phyloP scores from a whole-genome alignment of 352 stramenopile genomes.

The Phytophthora agathidicida region DNA sequence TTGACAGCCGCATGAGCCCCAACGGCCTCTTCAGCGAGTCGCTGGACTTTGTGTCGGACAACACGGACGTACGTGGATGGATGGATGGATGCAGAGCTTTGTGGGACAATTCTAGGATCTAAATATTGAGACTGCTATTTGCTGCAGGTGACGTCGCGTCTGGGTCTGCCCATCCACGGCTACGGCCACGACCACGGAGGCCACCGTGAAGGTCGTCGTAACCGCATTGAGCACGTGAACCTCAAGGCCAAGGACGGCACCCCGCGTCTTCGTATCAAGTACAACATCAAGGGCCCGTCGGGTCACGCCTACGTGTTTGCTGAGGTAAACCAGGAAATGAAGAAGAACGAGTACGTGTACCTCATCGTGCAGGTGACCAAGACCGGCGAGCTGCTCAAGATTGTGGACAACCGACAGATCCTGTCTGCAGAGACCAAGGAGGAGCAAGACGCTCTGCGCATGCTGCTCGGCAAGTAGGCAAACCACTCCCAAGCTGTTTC shows the following conservation, averaged over 20 bases:
- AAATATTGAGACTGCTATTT: slow-evolving; percentile 16
- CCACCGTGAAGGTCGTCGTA: slow-evolving; percentile 93
- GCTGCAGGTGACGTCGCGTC: slow-evolving; percentile 71
- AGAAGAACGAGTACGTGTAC: slow-evolving; percentile 95
- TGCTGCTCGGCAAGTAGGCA: slow-evolving; percentile 70
- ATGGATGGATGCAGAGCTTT: slow-evolving; percentile 15
- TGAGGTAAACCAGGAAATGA: slow-evolving; percentile 93
- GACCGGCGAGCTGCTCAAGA: slow-evolving; percentile 89
- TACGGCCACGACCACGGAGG: slow-evolving; percentile 94
- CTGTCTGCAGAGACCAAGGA: slow-evolving; percentile 74
- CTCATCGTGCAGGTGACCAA: slow-evolving; percentile 95
- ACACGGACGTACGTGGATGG: slow-evolving; percentile 55
- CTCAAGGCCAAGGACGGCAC: slow-evolving; percentile 90
- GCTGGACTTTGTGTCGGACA: slow-evolving; percentile 74
- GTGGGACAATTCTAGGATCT: background rate
- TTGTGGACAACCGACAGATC: slow-evolving; percentile 94
- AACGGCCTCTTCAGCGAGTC: slow-evolving; percentile 85
- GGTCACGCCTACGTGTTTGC: slow-evolving; percentile 92
- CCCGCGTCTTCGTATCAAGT: slow-evolving; percentile 89
- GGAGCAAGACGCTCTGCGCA: slow-evolving; percentile 78
- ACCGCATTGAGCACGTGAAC: slow-evolving; percentile 96
- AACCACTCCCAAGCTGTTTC: slow-evolving; percentile 13
- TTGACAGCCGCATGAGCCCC: slow-evolving; percentile 81
- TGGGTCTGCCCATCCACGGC: slow-evolving; percentile 91
- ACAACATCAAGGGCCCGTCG: slow-evolving; percentile 94